These are phyloP conservation scores for Kwoniella bestiolae DNA, from an alignment of 768 basidiomycete genomes.

Conservation along the genomic window DNA sequence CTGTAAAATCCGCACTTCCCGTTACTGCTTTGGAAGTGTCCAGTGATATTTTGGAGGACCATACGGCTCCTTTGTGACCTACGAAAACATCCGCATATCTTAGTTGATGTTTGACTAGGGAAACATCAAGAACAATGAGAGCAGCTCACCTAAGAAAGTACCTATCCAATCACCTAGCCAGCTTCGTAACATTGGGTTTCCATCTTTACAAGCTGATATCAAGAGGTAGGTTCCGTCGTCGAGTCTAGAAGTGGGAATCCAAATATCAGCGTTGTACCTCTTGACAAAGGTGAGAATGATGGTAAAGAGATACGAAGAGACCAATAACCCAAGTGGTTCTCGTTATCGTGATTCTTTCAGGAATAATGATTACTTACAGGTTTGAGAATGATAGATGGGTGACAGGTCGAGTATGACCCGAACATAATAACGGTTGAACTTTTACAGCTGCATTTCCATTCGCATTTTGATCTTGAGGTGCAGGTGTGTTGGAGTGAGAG, in stretches of 20 bases:
- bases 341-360: too few relatives aligned
- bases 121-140: not conserved
- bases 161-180: slow-evolving; percentile 99
- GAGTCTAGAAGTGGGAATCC: slow-evolving; percentile 60
- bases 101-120: not conserved
- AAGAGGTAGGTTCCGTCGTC: slow-evolving; percentile 84
- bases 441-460: slow-evolving; percentile 31
- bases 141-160: slow-evolving; percentile 59
- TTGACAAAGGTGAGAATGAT: not conserved
- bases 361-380: slow-evolving; percentile 53
- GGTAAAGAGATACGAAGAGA: too few relatives aligned
- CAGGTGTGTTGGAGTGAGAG: slow-evolving; percentile 26
- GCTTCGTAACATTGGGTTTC: slow-evolving; percentile 93
- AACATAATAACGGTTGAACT: slow-evolving; percentile 57
- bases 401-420: slow-evolving; percentile 64
- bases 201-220: slow-evolving; percentile 98
- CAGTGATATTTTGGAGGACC: slow-evolving; percentile 86
- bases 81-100: slow-evolving; percentile 10
- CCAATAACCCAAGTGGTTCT: not conserved
- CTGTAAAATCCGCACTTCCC: slow-evolving; percentile 95
- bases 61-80: slow-evolving; percentile 81
- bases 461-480: slow-evolving; percentile 2
- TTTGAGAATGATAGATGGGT: slow-evolving; percentile 90
- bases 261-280: not conserved
- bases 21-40: slow-evolving; percentile 87